A percentile compares a stretch with the other conserved stretches of the same genome.
Conservation (phyloP, 169 alveolate genomes). For the Babesia caballi region DNA sequence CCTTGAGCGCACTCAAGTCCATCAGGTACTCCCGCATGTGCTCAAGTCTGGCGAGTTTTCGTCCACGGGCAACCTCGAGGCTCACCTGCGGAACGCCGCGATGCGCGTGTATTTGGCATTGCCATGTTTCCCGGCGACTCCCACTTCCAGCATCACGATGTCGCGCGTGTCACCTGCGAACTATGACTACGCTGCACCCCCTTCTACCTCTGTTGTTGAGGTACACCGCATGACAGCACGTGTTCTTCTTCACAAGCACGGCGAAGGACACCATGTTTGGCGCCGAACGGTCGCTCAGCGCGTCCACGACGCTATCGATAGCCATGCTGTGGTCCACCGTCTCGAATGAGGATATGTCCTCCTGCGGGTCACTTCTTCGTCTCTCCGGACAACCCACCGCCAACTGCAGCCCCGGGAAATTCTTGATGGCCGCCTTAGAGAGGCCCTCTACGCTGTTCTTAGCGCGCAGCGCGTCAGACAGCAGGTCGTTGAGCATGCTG, state of each 20-base stretch:
- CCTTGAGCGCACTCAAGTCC: constrained; percentile 27
- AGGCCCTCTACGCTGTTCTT: constrained; percentile 22
- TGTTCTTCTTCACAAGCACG: constrained; percentile 8
- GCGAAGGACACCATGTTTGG: constrained; percentile 15
- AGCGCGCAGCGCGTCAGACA: constrained; percentile 15
- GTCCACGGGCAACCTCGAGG: neutral
- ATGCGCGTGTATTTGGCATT: neutral
- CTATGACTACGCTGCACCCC: neutral
- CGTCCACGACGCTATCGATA: constrained; percentile 29
- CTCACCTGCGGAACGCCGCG: constrained; percentile 43
- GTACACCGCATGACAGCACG: constrained; percentile 31
- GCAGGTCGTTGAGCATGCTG: constrained; percentile 22
- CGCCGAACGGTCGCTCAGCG: constrained; percentile 13
- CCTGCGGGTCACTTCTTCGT: constrained; percentile 44
- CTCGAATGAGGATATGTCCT: constrained; percentile 33
- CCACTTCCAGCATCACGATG: constrained; percentile 35
- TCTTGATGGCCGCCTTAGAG: constrained; percentile 26
- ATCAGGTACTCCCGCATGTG: constrained; percentile 41
- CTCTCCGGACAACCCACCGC: too few relatives aligned
- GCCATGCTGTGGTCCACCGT: constrained; percentile 46
- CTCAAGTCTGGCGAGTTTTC: constrained; percentile 1
- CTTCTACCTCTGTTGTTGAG: constrained; percentile 44
- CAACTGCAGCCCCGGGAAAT: constrained; percentile 47
- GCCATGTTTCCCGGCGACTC: constrained; percentile 1
- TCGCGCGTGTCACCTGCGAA: constrained; percentile 30